These are phyloP conservation scores for Ceratopteris richardii DNA, from an alignment of 75 land plant species.

Conservation along the genomic window DNA sequence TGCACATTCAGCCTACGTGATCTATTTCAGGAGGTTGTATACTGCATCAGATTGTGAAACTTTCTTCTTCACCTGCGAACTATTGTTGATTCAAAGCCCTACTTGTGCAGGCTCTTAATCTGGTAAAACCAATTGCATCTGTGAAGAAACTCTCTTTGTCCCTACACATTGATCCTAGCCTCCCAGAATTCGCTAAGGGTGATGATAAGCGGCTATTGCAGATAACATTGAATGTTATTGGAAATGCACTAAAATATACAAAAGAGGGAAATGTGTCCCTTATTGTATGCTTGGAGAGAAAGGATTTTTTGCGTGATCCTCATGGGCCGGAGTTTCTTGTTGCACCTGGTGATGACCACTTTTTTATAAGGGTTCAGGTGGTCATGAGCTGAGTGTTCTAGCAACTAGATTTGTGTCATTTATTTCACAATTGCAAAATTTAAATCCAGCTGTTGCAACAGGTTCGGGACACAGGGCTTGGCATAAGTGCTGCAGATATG, in stretches of 20 bases:
- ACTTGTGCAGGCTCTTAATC: slow-evolving; percentile 9
- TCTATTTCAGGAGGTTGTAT: slow-evolving; percentile 27
- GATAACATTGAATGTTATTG: slow-evolving; percentile 49
- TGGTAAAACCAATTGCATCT: slow-evolving; percentile 27
- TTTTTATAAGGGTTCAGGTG: slow-evolving; percentile 79
- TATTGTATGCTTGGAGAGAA: slow-evolving; percentile 44
- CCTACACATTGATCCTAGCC: slow-evolving; percentile 7
- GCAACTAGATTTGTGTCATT: background rate
- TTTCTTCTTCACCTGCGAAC: too few species aligned
- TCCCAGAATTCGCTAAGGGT: slow-evolving; percentile 30
- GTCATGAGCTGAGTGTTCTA: too few species aligned
- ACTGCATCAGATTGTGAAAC: background rate
- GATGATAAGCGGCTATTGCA: slow-evolving; percentile 38
- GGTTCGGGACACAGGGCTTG: slow-evolving; percentile 87
- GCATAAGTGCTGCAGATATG: slow-evolving; percentile 63
- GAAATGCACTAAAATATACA: slow-evolving; percentile 88
- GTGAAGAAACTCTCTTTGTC: slow-evolving; percentile 13
- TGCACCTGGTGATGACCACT: slow-evolving; percentile 36
- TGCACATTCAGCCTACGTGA: slow-evolving; percentile 19
- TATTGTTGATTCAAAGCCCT: too few species aligned
- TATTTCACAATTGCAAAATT: slow-evolving; percentile 71
- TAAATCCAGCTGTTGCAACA: slow-evolving; percentile 66
- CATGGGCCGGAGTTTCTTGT: slow-evolving; percentile 45
- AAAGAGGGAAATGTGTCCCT: slow-evolving; percentile 67
- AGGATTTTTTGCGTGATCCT: slow-evolving; percentile 49